These are phyloP conservation scores for Begonia fuchsioides DNA, from an alignment of 306 rosid genomes.

Conservation along the genomic window DNA sequence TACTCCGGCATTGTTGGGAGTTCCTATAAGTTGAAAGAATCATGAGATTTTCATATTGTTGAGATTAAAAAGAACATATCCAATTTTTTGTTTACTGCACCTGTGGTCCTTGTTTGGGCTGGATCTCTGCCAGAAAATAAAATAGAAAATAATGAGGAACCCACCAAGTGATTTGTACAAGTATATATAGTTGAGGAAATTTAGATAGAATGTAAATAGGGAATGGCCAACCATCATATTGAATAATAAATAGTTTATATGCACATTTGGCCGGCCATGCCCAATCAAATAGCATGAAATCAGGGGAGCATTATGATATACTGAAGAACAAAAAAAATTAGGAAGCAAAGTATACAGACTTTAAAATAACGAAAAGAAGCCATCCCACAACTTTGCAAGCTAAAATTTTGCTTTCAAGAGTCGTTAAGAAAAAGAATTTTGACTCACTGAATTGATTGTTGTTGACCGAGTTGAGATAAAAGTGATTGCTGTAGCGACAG, in stretches of 20 bases:
- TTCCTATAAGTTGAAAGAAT: slow-evolving; percentile 17
- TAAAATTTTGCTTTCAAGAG: not conserved
- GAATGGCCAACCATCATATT: no score
- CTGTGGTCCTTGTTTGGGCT: slow-evolving; percentile 30
- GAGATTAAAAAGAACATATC: not conserved
- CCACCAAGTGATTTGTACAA: no score
- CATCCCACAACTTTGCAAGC: no score
- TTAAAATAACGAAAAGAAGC: not conserved
- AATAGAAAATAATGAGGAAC: no score
- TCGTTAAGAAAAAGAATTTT: not conserved
- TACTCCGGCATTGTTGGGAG: slow-evolving; percentile 27
- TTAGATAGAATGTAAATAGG: no score
- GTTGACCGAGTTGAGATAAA: slow-evolving; percentile 31
- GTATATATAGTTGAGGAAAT: no score
- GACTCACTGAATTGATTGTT: slow-evolving; percentile 36
- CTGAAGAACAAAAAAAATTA: not conserved
- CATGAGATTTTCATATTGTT: not conserved
- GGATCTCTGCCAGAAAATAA: slow-evolving; percentile 21
- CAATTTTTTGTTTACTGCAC: slow-evolving; percentile 7
- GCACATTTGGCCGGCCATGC: no score
- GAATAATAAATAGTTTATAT: no score
- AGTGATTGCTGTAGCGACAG: slow-evolving; percentile 34
- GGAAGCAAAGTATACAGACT: not conserved
- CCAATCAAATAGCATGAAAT: no score
- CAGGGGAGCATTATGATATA: no score